These are phyloP conservation scores for Xylariales sp. DNA, from an alignment of 2,329 filamentous ascomycete species.

Conservation along the genomic window DNA sequence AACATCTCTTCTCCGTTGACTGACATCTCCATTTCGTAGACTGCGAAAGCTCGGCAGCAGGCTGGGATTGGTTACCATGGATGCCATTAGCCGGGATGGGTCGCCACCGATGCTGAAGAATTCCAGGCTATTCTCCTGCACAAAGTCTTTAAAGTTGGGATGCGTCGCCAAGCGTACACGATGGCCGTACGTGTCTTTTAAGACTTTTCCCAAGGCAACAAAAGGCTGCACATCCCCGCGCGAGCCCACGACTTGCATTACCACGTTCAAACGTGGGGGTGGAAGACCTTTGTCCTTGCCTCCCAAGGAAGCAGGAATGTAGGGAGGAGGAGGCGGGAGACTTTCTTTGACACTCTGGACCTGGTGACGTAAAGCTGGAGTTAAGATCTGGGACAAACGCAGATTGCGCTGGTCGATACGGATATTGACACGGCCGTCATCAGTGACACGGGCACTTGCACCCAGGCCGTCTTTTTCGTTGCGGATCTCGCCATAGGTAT, in stretches of 20 bases:
- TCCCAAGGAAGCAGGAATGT: slow-evolving; percentile 69
- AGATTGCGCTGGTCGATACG: slow-evolving; percentile 68
- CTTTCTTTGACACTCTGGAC: slow-evolving; percentile 27
- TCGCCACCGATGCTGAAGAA: slow-evolving; percentile 56
- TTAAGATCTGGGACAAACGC: slow-evolving; percentile 62
- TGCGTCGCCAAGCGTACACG: slow-evolving; percentile 56
- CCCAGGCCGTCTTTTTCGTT: no score
- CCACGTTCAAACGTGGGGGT: slow-evolving; percentile 39
- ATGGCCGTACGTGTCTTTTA: slow-evolving; percentile 44
- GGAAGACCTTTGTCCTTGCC: slow-evolving; percentile 47
- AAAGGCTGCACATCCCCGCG: slow-evolving; percentile 57
- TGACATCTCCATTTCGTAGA: slow-evolving; percentile 62
- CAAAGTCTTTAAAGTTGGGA: slow-evolving; percentile 47
- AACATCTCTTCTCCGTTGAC: slow-evolving; percentile 62
- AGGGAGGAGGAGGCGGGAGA: slow-evolving; percentile 56
- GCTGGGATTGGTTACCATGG: slow-evolving; percentile 74
- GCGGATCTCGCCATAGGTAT: no score
- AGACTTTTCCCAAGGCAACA: slow-evolving; percentile 46
- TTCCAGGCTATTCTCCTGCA: slow-evolving; percentile 46
- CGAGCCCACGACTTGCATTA: slow-evolving; percentile 50
- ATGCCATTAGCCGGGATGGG: slow-evolving; percentile 46
- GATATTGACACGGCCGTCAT: slow-evolving; percentile 75
- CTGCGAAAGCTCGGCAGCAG: slow-evolving; percentile 69
- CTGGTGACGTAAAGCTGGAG: slow-evolving; percentile 57
- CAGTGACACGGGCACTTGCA: no score